Evolutionary conservation across 345 rosid species (phyloP), one percentile per base, ranked within the genome.

Genomic region (Boechera retrofracta): DNA sequence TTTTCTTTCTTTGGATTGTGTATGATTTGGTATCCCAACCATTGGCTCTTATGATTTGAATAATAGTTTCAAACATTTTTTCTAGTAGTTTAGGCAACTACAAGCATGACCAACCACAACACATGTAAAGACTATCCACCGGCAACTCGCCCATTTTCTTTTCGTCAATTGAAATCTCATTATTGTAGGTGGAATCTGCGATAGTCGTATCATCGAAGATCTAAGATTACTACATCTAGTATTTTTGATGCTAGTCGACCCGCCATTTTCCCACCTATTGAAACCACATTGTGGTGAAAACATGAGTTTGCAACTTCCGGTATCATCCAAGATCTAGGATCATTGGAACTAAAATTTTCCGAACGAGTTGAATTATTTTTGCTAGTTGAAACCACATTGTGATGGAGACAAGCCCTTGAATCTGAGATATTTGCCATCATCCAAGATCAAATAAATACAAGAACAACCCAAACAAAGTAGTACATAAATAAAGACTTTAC

Each of bases 341-440:
- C 7, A 59, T 6, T 11, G 13, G 58, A 24, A 33, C 32, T 4
- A 1, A 24, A 21, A 26, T 53, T 58, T 31, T 33, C 0, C 26
- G 42, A 8, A 0, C 1, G 24, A 32, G 26, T 7, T 58, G 35
- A 58, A 8, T 33, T 58, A 2, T 12, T 32, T 28, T 29, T 4
- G 62, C 62, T 57, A 32, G 62, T 57, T 21, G 41, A 55, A 13
- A 57, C 62, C 62, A 57, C 5, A 31, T 57, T 57, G 24, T 32
- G 41, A 35, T 35, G 38, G 36, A 33, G 36, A 33, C 36, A 33
- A 36, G 42, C 0, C 12, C 2, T 6, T 10, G 4, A 7, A 39
- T 9, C 4, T 4, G 2, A 39, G 11, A 36, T 36, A 36, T 36
- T 39, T 39, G 10, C 11, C 42, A 39, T 39, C 42, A 39, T 10